Base-by-base conservation (phyloP, 139 green algal genomes). In the Chlamydomonas schloesseri region DNA sequence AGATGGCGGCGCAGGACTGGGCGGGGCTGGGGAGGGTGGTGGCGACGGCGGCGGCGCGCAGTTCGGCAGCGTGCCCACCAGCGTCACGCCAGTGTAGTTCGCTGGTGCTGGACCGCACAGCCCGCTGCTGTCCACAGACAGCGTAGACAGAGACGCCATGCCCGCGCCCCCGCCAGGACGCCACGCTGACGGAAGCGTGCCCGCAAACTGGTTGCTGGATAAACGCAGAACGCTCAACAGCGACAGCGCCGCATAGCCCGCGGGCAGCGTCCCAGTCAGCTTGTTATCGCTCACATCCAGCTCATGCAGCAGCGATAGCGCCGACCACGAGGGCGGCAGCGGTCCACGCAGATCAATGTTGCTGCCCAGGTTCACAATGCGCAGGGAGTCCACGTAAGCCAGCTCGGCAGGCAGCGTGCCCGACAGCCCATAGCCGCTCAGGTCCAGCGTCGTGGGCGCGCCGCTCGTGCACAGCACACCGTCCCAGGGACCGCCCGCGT, bases 121-220 rank as follows among this genome's bases (percentile, higher is more conserved):
- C 4, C 31, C 31, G 67, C 33, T 73, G 18, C 67, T n/a, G 18
- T 3, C 18, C 18, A 73, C 31, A 13, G 28, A 42, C 21, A 73
- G 31, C 3, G 17, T 10, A 31, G n/a, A 18, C 17, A 73, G 31
- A 23, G 31, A 23, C 28, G 31, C 33, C 67, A 73, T 73, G 67
- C 67, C 67, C 31, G 67, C 31, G 42, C 42, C 8, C 6, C 42
- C 42, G 42, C 42, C 42, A 50, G 42, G 42, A 34, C 17, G 31
- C 67, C 67, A 73, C 10, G 33, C 17, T 2, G 28, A 28, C n/a
- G 89, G 89, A 28, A 93, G 31, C 23, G 53, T 10, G 2, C 90
- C 89, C 15, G 20, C 33, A 8, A 93, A 75, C 1, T 26, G 14
- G 68, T 93, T 93, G 65, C 57, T 33, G 26, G 42, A 73, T 0